Evolutionary conservation across 805 yeast genomes (phyloP).

Genomic region (Saccharomyces cerevisiae): DNA sequence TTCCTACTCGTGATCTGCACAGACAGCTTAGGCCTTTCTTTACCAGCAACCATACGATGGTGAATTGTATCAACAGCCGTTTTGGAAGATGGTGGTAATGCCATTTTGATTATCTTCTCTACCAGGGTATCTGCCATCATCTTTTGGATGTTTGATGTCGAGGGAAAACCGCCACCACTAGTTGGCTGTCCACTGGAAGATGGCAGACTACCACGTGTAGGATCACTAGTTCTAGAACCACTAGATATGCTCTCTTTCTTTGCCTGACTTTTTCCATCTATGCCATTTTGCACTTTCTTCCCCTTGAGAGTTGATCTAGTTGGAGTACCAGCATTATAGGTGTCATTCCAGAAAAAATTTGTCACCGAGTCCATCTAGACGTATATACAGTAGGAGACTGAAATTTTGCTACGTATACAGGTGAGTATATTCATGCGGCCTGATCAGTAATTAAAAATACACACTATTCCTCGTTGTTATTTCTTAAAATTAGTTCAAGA

Average conservation of each 20-base stretch:
- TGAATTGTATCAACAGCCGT: slow-evolving; percentile 38
- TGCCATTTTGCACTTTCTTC: neutral
- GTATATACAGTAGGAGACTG: neutral
- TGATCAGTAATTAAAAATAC: neutral
- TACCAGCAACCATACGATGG: slow-evolving; percentile 51
- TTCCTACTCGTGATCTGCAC: slow-evolving; percentile 64
- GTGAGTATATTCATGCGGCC: neutral
- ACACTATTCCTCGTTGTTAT: neutral
- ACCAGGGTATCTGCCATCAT: slow-evolving; percentile 58
- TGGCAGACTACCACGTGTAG: neutral
- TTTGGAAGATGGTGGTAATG: slow-evolving; percentile 55
- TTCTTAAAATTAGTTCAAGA: neutral
- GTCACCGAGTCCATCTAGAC: slow-evolving; percentile 24
- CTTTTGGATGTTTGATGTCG: slow-evolving; percentile 24
- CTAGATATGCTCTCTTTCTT: slow-evolving; percentile 3
- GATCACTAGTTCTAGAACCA: slow-evolving; percentile 1
- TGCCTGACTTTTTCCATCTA: neutral
- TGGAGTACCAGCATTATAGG: slow-evolving; percentile 3
- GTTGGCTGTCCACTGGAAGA: neutral
- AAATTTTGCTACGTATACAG: neutral
- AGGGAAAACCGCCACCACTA: slow-evolving; percentile 2
- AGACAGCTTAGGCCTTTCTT: slow-evolving; percentile 58
- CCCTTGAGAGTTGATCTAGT: slow-evolving; percentile 1
- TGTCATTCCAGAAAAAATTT: slow-evolving; percentile 27
- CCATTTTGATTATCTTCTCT: slow-evolving; percentile 63